These are phyloP conservation scores for Coix lacrymajobi DNA, from an alignment of 176 grass and related monocot genomes.

Conservation along the genomic window DNA sequence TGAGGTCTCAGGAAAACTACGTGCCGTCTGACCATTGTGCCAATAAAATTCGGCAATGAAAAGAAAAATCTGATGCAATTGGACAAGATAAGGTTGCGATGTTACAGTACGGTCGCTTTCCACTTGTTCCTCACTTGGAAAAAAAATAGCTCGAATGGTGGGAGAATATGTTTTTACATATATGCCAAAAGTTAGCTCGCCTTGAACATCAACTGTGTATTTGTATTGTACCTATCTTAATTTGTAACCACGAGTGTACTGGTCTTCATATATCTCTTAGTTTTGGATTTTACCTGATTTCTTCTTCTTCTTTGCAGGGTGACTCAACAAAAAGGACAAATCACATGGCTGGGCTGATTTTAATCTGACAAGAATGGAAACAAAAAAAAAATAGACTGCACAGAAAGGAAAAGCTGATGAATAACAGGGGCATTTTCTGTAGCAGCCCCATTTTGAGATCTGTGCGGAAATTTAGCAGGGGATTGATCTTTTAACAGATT, in stretches of 20 bases:
- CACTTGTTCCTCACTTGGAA: neutral
- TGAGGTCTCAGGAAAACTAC: constrained; percentile 17
- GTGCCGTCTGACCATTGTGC: neutral
- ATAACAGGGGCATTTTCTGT: constrained; percentile 7
- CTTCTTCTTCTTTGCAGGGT: constrained; percentile 27
- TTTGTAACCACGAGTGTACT: constrained; percentile 24
- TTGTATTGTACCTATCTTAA: constrained; percentile 8
- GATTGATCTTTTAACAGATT: constrained; percentile 10
- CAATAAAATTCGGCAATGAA: neutral
- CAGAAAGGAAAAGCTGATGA: neutral
- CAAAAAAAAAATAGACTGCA: neutral
- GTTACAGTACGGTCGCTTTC: neutral
- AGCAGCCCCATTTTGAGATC: neutral
- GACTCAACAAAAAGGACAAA: constrained; percentile 21
- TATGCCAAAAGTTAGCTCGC: constrained; percentile 5
- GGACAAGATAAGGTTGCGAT: constrained; percentile 33
- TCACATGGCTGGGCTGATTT: neutral
- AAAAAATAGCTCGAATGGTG: neutral
- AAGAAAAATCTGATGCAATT: constrained; percentile 19
- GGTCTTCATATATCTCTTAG: constrained; percentile 1
- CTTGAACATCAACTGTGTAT: constrained; percentile 20
- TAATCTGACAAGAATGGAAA: neutral
- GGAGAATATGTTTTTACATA: neutral
- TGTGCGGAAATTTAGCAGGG: neutral
- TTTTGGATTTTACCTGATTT: neutral